A percentile compares a stretch with the other conserved stretches of the same genome.
phyloP scores from a whole-genome alignment of 768 basidiomycete species.

The Pleurotus djamor region DNA sequence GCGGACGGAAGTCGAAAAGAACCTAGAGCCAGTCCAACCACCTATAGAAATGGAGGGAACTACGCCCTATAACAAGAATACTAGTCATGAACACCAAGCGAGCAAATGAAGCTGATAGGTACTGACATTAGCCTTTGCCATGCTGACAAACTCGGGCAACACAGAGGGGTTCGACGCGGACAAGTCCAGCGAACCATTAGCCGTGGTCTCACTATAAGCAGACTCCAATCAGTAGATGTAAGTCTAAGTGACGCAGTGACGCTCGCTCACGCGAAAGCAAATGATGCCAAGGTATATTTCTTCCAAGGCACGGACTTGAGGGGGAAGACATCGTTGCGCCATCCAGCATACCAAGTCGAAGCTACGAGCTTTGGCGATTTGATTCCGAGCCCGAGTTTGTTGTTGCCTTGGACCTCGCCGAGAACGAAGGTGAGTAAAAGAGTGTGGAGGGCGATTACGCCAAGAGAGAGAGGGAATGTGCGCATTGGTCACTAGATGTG shows the following conservation, averaged over 20 bases:
- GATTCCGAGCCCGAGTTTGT: background rate
- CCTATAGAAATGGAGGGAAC: constrained; percentile 42
- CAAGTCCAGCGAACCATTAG: constrained; percentile 27
- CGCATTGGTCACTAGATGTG: constrained; percentile 1
- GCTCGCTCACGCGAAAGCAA: constrained; percentile 66
- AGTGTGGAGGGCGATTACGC: background rate
- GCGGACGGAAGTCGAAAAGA: constrained; percentile 46
- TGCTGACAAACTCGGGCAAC: constrained; percentile 54
- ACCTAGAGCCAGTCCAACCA: constrained; percentile 47
- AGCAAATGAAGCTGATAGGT: background rate
- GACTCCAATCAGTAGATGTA: background rate
- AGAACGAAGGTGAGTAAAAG: background rate
- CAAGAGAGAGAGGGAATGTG: background rate
- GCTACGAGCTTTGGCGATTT: constrained; percentile 25
- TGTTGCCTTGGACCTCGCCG: background rate
- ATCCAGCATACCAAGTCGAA: constrained; percentile 69
- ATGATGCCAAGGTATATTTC: constrained; percentile 66
- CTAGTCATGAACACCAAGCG: too few relatives aligned
- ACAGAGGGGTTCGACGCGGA: constrained; percentile 41
- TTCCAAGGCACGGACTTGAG: constrained; percentile 59
- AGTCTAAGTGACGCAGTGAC: constrained; percentile 1
- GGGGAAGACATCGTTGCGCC: constrained; percentile 51
- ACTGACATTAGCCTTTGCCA: constrained; percentile 39
- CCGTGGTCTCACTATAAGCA: constrained; percentile 31
- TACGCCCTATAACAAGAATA: constrained; percentile 27